A percentile compares a stretch with the other conserved stretches of the same genome.
These are phyloP conservation scores for Gnetum montanum DNA, from an alignment of 75 land plant species.

Conservation along the genomic window DNA sequence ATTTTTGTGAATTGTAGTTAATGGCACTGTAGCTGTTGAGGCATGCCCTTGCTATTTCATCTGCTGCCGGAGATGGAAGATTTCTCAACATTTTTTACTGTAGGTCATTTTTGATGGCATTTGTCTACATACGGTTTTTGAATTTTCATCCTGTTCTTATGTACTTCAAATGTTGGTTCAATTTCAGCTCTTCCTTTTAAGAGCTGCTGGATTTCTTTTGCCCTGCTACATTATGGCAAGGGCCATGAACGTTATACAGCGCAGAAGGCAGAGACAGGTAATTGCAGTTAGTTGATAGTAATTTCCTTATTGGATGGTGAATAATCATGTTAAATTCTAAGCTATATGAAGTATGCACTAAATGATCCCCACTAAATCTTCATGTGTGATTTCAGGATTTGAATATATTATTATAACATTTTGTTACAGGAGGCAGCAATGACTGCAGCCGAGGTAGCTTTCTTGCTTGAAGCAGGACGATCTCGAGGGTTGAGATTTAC, in stretches of 20 bases:
- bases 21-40: constrained; percentile 15
- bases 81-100: constrained; percentile 24
- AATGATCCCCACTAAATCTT: not conserved
- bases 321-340: not conserved
- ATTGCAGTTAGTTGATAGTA: no score
- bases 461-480: constrained; percentile 47
- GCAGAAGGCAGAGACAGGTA: constrained; percentile 36
- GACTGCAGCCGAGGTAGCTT: constrained; percentile 65
- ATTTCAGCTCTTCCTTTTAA: constrained; percentile 26
- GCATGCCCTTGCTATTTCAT: constrained; percentile 11
- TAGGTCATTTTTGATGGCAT: constrained; percentile 4
- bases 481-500: constrained; percentile 38
- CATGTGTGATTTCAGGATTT: no score
- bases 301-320: not conserved
- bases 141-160: not conserved
- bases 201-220: constrained; percentile 34
- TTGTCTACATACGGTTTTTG: not conserved
- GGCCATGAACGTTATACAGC: constrained; percentile 26
- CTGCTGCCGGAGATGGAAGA: constrained; percentile 16
- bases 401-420: no score
- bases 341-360: no score
- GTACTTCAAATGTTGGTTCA: not conserved
- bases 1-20: no score
- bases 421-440: constrained; percentile 50
- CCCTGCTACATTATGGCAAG: constrained; percentile 46